Evolutionary conservation across 192 early-diverging fungal genomes (phyloP), one percentile per base, ranked within the genome.

Genomic region (Oehlia diaphana): DNA sequence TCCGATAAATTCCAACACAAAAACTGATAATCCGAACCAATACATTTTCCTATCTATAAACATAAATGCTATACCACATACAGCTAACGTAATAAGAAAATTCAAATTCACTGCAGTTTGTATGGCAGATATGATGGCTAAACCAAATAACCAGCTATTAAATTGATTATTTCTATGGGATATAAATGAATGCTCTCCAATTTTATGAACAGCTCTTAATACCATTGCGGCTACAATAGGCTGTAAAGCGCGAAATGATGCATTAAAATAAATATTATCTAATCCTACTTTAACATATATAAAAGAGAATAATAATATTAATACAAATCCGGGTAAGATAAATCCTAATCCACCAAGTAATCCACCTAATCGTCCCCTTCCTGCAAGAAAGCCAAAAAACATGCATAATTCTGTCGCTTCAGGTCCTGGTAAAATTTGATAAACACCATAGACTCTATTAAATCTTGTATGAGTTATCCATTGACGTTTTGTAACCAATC

Each of bases 191-290:
- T 89, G 86, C 14, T 86, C 83, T 10, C 72, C 84, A 63, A 89
- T 87, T 72, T 86, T 81, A 49, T 85, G 79, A 2, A 86, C 84
- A 26, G 83, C 88, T 76, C 83, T 78, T 31, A 90, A 65, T 12
- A 89, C 81, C 86, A 89, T 88, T 1, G 88, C 88, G 0, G 88
- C 84, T 23, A 89, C 89, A 28, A 89, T 83, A 0, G 88, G 88
- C 70, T 89, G 88, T 21, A 89, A 58, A 5, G 85, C 89, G 2
- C 84, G 65, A 72, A 89, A 89, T 2, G 81, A 85, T 1, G 88
- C 88, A 39, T 87, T 84, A 62, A 89, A 89, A 47, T 90, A 90
- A 35, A 63, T 58, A 80, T 91, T 90, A 0, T 69, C 71, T 0
- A 88, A 39, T 12, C 88, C 88, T 35, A 81, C 75, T 33, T 84